A percentile compares a stretch with the other conserved stretches of the same genome.
Evolutionary conservation across 495 filamentous ascomycete genomes (phyloP).

Genomic region (Astrothelium macrocarpum): DNA sequence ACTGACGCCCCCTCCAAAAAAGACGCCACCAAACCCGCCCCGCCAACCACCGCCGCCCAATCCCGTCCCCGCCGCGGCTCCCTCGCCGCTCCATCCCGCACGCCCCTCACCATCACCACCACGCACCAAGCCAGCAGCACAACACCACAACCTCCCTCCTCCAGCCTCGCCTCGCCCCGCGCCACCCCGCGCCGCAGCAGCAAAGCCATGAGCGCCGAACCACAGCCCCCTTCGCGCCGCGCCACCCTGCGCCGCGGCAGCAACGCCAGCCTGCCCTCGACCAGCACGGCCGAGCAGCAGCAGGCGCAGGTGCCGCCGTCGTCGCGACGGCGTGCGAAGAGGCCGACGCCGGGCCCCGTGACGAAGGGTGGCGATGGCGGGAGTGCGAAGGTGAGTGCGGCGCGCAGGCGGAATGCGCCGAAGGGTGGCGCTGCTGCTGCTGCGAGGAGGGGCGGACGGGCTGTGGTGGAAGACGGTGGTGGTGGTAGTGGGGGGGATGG

Average conservation of each 20-base stretch:
- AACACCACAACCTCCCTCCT: constrained; percentile 11
- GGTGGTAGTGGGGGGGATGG: constrained; percentile 12
- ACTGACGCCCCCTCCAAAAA: not conserved
- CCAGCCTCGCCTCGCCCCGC: constrained; percentile 10
- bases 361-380: constrained; percentile 59
- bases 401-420: constrained; percentile 70
- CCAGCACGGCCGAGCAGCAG: constrained; percentile 13
- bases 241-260: constrained; percentile 27
- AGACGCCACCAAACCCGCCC: constrained; percentile 16
- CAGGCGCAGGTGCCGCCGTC: constrained; percentile 9
- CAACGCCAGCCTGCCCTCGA: constrained; percentile 22
- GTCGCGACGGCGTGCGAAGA: constrained; percentile 42
- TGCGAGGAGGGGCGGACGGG: constrained; percentile 19
- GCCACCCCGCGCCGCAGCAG: constrained; percentile 12
- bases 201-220: constrained; percentile 33
- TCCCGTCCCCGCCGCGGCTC: constrained; percentile 4
- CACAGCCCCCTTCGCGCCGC: constrained; percentile 19
- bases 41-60: constrained; percentile 10
- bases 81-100: not conserved
- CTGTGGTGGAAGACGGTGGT: constrained; percentile 20
- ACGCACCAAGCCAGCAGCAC: not conserved
- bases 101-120: not conserved
- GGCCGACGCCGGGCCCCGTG: constrained; percentile 70
- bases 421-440: constrained; percentile 37
- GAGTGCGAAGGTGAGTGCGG: constrained; percentile 59